Evolutionary conservation across 164 flowering plant genomes (phyloP), one percentile per base, ranked within the genome.

Genomic region (Vitis cinerea): DNA sequence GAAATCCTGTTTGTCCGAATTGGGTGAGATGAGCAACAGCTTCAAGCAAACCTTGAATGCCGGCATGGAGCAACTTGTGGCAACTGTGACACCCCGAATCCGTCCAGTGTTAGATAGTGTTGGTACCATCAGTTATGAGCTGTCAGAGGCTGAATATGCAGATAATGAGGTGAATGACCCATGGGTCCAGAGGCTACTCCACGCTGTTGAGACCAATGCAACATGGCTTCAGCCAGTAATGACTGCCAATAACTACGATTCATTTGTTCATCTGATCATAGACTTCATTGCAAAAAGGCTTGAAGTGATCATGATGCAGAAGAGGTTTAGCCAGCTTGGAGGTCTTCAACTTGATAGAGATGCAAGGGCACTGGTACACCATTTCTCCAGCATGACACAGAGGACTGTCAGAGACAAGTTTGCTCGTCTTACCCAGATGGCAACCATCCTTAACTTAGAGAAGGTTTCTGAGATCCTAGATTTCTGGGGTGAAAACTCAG

Each of bases 401-500:
- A 86, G 96, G 76, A 93, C 98, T 7, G 98, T 95, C 48, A 85
- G 99, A 63, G 98, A 95, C 78, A 95, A 91, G 78, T 95, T 95
- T 75, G 92, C 99, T 15, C 96, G 97, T 58, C 91, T 93, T 16
- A 95, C 94, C 19, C 98, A 95, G 69, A 95, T 95, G 96, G 98
- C 99, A 14, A 93, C 99, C 6, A 87, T 93, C 63, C 87, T 95
- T n/a, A 93, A 95, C 83, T 81, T 95, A 65, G 98, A 93, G 66
- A 91, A 90, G 83, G 99, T 95, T 4, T 91, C 94, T 3, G 99
- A 93, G 86, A 93, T 95, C 70, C 80, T 93, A 69, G 99, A 95
- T 78, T 95, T 95, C 96, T 95, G 99, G 99, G 99, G 98, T 37
- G 99, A 95, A 84, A 93, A 93, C 72, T 85, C 99, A 11, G 98